Evolutionary conservation across 1,139 yeast species (phyloP).

Genomic region (Debaryomyces robertsiae): DNA sequence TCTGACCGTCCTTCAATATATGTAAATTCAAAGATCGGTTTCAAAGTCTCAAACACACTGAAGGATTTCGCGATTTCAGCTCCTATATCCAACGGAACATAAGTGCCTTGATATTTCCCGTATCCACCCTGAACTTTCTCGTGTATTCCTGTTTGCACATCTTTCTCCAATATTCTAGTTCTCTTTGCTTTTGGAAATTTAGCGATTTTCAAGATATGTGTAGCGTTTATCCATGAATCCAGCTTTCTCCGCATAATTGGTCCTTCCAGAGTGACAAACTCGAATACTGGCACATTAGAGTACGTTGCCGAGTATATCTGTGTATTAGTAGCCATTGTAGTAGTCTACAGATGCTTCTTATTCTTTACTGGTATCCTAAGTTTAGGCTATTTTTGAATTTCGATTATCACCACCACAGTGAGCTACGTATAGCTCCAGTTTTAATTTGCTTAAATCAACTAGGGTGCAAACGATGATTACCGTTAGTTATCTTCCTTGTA

Average conservation of each 20-base stretch:
- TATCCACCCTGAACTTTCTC: conserved; percentile 96
- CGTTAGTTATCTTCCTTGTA: conserved; percentile 1
- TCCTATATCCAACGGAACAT: conserved; percentile 77
- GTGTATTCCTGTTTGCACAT: conserved; percentile 81
- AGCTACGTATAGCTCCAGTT: not conserved
- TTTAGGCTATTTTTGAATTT: not conserved
- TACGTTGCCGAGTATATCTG: conserved; percentile 78
- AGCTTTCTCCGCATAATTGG: conserved; percentile 79
- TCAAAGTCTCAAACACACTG: conserved; percentile 65
- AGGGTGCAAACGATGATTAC: conserved; percentile 2
- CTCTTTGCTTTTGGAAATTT: conserved; percentile 84
- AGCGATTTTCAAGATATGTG: conserved; percentile 86
- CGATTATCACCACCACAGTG: conserved; percentile 2
- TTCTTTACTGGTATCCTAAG: not conserved
- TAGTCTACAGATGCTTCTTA: no score
- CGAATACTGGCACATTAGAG: conserved; percentile 78
- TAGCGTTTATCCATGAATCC: conserved; percentile 89
- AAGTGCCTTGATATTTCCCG: conserved; percentile 94
- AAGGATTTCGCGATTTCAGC: conserved; percentile 69
- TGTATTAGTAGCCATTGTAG: conserved; percentile 27
- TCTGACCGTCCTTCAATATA: conserved; percentile 57
- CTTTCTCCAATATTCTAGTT: conserved; percentile 82
- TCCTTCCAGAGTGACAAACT: conserved; percentile 67
- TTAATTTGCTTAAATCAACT: not conserved
- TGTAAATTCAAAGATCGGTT: conserved; percentile 67